Percentiles rank a stretch among this genome's conserved stretches.
Evolutionary conservation across 2,329 filamentous ascomycete genomes (phyloP).

Genomic region (Cephalotrichum gorgonifer): DNA sequence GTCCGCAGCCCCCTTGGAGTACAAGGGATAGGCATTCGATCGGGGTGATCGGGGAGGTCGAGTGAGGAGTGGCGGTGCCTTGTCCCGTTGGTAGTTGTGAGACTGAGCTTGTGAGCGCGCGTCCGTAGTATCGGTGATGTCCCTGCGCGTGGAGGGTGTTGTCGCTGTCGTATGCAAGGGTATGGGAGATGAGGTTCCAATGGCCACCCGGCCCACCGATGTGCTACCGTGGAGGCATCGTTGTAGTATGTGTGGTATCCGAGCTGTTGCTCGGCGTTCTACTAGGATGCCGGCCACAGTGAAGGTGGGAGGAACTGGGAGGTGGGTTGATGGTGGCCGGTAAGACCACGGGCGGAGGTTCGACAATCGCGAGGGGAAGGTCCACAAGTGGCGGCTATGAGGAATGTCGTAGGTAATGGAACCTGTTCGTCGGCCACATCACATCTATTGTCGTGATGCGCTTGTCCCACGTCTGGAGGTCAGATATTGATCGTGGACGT

Average conservation of each 20-base stretch:
- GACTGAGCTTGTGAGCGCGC: constrained; percentile 21
- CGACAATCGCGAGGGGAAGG: neutral
- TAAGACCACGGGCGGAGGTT: constrained; percentile 1
- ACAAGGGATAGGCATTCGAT: constrained; percentile 17
- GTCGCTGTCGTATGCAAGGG: neutral
- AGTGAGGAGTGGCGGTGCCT: constrained; percentile 20
- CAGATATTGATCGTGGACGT: too few species aligned
- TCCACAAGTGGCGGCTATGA: too few species aligned
- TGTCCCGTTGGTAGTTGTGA: constrained; percentile 22
- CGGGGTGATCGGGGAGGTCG: neutral
- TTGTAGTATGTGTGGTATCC: constrained; percentile 9
- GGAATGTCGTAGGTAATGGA: neutral
- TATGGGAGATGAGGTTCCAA: neutral
- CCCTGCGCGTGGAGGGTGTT: neutral
- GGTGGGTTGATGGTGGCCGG: neutral
- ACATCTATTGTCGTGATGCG: too few species aligned
- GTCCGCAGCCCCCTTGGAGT: constrained; percentile 49
- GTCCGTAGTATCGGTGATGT: neutral
- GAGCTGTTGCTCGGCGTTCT: constrained; percentile 10
- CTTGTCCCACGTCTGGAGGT: too few species aligned
- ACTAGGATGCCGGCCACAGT: constrained; percentile 9
- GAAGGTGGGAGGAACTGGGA: constrained; percentile 5
- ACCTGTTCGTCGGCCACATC: neutral
- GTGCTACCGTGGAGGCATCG: constrained; percentile 9
- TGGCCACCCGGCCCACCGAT: constrained; percentile 8